phyloP scores from a whole-genome alignment of 2,329 filamentous ascomycete species.

The Ophiostoma sp. region DNA sequence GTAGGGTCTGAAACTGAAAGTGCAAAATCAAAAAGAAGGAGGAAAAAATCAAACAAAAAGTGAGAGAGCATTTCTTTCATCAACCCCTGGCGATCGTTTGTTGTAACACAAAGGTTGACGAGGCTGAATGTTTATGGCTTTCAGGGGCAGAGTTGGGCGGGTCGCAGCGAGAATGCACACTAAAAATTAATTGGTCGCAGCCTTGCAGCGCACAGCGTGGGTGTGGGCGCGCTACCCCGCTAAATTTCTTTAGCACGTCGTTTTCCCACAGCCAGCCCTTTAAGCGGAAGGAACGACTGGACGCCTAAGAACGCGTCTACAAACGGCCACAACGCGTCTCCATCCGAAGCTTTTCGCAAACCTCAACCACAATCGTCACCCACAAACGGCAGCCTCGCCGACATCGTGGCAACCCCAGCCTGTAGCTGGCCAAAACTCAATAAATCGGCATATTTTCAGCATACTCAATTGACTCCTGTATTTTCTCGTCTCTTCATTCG shows the following conservation, averaged over 20 bases:
- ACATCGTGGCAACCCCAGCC: not conserved
- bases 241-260: constrained; percentile 13
- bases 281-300: not conserved
- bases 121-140: not conserved
- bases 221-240: not conserved
- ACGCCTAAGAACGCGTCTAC: not conserved
- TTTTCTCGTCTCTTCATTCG: not conserved
- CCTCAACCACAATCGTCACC: not conserved
- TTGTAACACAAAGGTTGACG: not conserved
- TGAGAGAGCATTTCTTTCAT: not conserved
- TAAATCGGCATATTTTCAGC: not conserved
- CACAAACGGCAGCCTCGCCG: constrained; percentile 7
- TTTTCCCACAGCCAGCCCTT: not conserved
- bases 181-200: not conserved
- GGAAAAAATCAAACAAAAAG: not conserved
- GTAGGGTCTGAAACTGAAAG: not conserved
- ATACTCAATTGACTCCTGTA: not conserved
- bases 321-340: not conserved
- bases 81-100: not conserved
- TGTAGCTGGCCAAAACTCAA: not conserved
- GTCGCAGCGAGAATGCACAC: not conserved
- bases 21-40: not conserved
- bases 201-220: not conserved
- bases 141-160: not conserved
- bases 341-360: not conserved